Evolutionary conservation across 441 rosid genomes (phyloP), one percentile per base, ranked within the genome.

Genomic region (Viola pubescens): DNA sequence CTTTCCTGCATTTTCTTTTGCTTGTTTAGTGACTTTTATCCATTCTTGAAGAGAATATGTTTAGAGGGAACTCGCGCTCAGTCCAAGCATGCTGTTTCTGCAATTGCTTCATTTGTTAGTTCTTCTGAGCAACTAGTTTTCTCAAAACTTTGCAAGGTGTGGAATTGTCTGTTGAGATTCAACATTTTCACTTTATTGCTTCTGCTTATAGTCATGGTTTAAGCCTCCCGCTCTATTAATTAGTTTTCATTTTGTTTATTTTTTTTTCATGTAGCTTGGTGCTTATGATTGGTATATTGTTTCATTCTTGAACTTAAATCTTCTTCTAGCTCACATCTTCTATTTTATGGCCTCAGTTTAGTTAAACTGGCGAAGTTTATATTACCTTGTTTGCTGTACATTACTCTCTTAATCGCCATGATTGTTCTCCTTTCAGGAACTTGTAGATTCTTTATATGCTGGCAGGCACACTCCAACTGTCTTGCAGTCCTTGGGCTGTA

Each of bases 401-500:
- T 41, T 37, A 26, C 39, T 12, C 39, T 41, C 48, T 47, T 48
- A 37, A 19, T 10, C 13, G 37, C 51, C 60, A 26, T 9, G 55
- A 13, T 11, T 58, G 12, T 61, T 41, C 56, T 53, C 26, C 52
- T 49, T 66, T 68, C 88, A 87, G 97, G 79, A 69, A 72, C 89
- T 94, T 74, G 77, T 81, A 66, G 76, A 76, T 75, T 81, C 86
- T 71, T 77, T 94, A 60, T 77, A 70, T 61, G 41, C 72, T 55
- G 86, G 94, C 72, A 54, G 46, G 69, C 82, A 90, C 58, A 71
- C 80, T 70, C 88, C 97, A 63, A 88, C 99, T 52, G 76, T 77
- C 66, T 76, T 94, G 81, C 97, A 94, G 73, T 88, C 99, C 52
- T 70, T 94, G 85, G 97, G 97, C 51, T 87, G 94, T 73, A 72